Evolutionary conservation across 805 yeast genomes (phyloP).

Genomic region (Kregervanrija delftensis): DNA sequence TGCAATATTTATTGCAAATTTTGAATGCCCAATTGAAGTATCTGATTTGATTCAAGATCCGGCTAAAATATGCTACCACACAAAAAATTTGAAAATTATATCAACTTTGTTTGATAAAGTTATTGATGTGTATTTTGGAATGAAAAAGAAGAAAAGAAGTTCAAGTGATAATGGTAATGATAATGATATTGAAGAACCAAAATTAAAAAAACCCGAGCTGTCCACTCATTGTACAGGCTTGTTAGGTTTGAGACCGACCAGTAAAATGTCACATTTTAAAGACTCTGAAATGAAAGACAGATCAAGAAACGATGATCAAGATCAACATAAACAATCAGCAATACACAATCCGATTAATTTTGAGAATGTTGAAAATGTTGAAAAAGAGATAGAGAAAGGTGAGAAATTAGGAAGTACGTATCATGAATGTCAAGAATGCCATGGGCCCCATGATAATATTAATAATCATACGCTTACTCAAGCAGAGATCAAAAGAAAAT

Average conservation of each 20-base stretch:
- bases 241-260: slow-evolving; percentile 1
- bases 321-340: neutral
- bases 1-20: slow-evolving; percentile 33
- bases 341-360: neutral
- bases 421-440: neutral
- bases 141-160: neutral
- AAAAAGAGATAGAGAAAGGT: neutral
- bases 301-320: neutral
- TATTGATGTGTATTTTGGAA: slow-evolving; percentile 22
- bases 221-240: neutral
- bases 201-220: neutral
- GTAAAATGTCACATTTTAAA: slow-evolving; percentile 2
- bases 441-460: neutral
- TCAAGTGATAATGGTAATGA: neutral
- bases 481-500: slow-evolving; percentile 1
- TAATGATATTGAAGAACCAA: neutral
- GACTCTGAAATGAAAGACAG: slow-evolving; percentile 1
- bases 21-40: slow-evolving; percentile 12
- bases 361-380: too few relatives aligned
- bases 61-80: slow-evolving; percentile 24
- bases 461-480: slow-evolving; percentile 1
- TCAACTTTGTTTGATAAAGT: slow-evolving; percentile 27
- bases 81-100: slow-evolving; percentile 23
- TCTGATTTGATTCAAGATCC: slow-evolving; percentile 38
- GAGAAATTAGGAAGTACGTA: neutral